phyloP scores from a whole-genome alignment of 2,329 filamentous ascomycete species.

The Teratosphaeria zuluensis region DNA sequence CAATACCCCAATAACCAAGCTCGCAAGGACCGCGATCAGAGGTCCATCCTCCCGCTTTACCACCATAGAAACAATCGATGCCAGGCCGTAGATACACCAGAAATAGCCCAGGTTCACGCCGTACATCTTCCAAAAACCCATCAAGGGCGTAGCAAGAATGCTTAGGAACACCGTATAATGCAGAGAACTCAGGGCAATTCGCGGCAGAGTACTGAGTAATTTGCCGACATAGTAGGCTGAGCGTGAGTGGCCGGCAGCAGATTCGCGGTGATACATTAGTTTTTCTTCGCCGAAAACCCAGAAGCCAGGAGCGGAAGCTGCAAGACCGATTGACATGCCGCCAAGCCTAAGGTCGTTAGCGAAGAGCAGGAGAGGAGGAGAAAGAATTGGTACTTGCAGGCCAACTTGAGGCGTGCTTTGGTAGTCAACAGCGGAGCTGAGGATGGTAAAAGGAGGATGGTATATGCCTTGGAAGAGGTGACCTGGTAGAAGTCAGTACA shows the following conservation, averaged over 20 bases:
- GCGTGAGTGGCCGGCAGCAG: conserved; percentile 47
- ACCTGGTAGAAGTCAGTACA: conserved; percentile 22
- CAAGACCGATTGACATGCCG: conserved; percentile 47
- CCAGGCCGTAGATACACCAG: conserved; percentile 49
- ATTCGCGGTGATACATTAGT: conserved; percentile 45
- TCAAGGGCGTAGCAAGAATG: conserved; percentile 41
- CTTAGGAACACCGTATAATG: conserved; percentile 47
- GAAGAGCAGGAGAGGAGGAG: background rate
- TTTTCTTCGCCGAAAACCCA: conserved; percentile 49
- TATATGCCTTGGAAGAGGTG: conserved; percentile 46
- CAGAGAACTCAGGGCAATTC: conserved; percentile 42
- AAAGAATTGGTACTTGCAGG: conserved; percentile 18
- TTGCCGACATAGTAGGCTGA: conserved; percentile 50
- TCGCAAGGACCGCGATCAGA: conserved; percentile 45
- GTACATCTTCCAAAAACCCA: conserved; percentile 42
- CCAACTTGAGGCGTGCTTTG: conserved; percentile 43
- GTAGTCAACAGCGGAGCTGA: conserved; percentile 45
- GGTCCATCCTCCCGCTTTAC: conserved; percentile 48
- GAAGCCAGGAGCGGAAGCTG: conserved; percentile 46
- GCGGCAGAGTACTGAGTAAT: conserved; percentile 41
- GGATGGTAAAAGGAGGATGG: conserved; percentile 39
- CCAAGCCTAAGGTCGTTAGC: conserved; percentile 25
- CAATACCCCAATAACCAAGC: conserved; percentile 45
- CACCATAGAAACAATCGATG: conserved; percentile 45
- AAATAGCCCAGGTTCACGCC: conserved; percentile 46